Evolutionary conservation across 2,329 filamentous ascomycete genomes (phyloP).

Genomic region (Didymellaceae sp.): DNA sequence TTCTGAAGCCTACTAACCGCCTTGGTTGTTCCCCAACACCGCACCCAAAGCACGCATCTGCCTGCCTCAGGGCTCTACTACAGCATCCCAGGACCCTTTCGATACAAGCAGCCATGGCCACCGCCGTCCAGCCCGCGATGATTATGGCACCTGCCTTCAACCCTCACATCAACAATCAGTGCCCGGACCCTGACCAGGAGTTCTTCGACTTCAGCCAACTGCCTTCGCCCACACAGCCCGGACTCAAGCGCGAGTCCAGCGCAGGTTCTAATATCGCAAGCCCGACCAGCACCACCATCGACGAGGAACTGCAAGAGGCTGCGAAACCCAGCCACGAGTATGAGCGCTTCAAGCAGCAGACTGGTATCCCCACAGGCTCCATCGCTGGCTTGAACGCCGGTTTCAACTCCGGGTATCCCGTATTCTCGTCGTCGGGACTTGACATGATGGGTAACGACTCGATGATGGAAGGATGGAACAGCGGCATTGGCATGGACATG

Average conservation of each 20-base stretch:
- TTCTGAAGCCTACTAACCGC: slow-evolving; percentile 40
- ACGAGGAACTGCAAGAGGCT: slow-evolving; percentile 64
- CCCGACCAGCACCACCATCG: slow-evolving; percentile 61
- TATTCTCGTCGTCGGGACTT: slow-evolving; percentile 67
- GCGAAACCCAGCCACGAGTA: slow-evolving; percentile 92
- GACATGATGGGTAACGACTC: slow-evolving; percentile 67
- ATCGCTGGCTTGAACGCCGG: slow-evolving; percentile 76
- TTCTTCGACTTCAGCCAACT: slow-evolving; percentile 65
- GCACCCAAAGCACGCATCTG: slow-evolving; percentile 31
- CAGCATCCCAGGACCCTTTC: slow-evolving; percentile 17
- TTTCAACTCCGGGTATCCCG: slow-evolving; percentile 45
- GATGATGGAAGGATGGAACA: slow-evolving; percentile 64
- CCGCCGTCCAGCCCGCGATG: slow-evolving; percentile 45
- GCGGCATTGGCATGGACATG: slow-evolving; percentile 59
- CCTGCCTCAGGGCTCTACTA: slow-evolving; percentile 35
- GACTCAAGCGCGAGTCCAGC: slow-evolving; percentile 58
- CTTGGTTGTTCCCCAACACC: slow-evolving; percentile 30
- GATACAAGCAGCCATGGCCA: slow-evolving; percentile 40
- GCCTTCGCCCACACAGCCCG: slow-evolving; percentile 65
- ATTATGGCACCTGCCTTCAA: slow-evolving; percentile 46
- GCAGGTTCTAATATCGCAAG: slow-evolving; percentile 61
- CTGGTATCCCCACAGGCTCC: slow-evolving; percentile 85
- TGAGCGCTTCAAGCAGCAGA: slow-evolving; percentile 93
- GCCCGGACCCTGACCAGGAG: slow-evolving; percentile 49
- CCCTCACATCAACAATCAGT: slow-evolving; percentile 43